Evolutionary conservation across 768 basidiomycete species (phyloP).

Genomic region (Agrocybe chaxingu): DNA sequence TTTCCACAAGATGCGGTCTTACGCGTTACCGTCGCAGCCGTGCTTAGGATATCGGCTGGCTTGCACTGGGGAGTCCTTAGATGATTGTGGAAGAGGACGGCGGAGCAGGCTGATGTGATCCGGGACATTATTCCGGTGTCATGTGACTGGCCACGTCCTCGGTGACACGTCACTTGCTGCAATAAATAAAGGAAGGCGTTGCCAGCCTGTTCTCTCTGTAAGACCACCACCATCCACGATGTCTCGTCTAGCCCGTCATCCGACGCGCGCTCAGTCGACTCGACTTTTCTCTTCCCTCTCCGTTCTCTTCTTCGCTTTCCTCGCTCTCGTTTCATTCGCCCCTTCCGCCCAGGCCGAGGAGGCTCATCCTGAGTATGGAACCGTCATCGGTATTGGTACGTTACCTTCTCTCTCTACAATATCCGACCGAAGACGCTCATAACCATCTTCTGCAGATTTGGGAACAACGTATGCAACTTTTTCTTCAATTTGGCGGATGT

Average conservation of each 20-base stretch:
- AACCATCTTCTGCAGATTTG: constrained; percentile 53
- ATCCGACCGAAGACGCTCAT: neutral
- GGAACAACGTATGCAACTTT: constrained; percentile 72
- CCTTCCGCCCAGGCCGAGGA: constrained; percentile 69
- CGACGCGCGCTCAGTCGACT: constrained; percentile 58
- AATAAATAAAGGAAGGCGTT: constrained; percentile 26
- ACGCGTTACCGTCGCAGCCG: too few relatives aligned
- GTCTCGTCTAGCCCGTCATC: constrained; percentile 38
- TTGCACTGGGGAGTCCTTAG: too few relatives aligned
- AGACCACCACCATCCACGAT: constrained; percentile 33
- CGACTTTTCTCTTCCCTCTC: constrained; percentile 58
- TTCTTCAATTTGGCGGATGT: neutral
- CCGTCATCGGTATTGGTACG: constrained; percentile 90
- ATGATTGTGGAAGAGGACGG: too few relatives aligned
- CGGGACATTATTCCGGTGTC: neutral
- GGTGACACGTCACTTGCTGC: constrained; percentile 35
- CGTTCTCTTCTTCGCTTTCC: constrained; percentile 53
- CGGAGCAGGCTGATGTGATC: too few relatives aligned
- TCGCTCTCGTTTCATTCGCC: constrained; percentile 72
- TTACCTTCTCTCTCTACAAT: constrained; percentile 4
- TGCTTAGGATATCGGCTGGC: too few relatives aligned
- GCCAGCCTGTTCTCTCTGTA: constrained; percentile 19
- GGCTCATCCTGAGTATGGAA: constrained; percentile 74
- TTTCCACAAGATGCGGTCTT: too few relatives aligned
- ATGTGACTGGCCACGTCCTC: constrained; percentile 38